phyloP scores from a whole-genome alignment of 164 flowering plant species.

The Brasenia schreberi region DNA sequence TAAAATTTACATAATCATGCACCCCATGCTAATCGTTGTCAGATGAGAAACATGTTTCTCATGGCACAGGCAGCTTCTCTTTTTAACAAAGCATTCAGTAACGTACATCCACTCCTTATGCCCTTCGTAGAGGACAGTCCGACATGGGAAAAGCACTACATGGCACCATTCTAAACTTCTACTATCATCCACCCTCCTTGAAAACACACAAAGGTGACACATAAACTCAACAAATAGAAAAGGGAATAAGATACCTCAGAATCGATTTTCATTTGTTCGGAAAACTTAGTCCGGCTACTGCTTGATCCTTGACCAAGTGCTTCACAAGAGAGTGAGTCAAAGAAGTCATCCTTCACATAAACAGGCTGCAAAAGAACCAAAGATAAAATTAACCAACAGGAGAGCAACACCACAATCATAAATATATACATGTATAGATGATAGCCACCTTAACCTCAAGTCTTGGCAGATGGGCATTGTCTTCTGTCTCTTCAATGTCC shows the following conservation, averaged over 20 bases:
- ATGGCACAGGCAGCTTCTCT: too few species aligned
- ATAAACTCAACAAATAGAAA: too few species aligned
- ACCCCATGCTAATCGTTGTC: too few species aligned
- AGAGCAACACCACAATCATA: background rate
- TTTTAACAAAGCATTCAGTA: too few species aligned
- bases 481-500: conserved; percentile 19
- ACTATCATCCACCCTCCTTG: too few species aligned
- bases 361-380: conserved; percentile 32
- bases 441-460: conserved; percentile 29
- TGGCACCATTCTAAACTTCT: too few species aligned
- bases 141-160: too few species aligned
- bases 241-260: conserved; percentile 41
- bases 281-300: conserved; percentile 47
- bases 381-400: background rate
- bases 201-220: too few species aligned
- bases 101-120: too few species aligned
- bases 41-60: too few species aligned
- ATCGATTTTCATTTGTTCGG: conserved; percentile 62
- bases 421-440: background rate
- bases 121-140: too few species aligned
- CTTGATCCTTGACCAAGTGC: conserved; percentile 31
- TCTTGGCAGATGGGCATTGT: conserved; percentile 25
- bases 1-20: too few species aligned
- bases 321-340: conserved; percentile 65
- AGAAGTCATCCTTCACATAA: conserved; percentile 81